These are phyloP conservation scores for Hypoxylon sp. DNA, from an alignment of 2,329 filamentous ascomycete genomes.

Conservation along the genomic window DNA sequence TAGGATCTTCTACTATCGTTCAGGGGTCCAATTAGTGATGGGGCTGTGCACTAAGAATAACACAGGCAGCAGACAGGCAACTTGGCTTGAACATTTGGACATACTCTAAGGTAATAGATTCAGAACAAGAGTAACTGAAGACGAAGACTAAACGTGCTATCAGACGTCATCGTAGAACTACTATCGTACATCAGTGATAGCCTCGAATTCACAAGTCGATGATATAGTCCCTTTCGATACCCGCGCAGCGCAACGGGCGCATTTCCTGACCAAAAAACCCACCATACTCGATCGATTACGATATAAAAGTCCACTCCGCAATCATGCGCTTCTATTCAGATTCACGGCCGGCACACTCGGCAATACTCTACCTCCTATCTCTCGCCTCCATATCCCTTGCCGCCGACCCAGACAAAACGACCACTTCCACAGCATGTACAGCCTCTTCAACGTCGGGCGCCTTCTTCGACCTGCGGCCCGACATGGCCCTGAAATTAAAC, in stretches of 20 bases:
- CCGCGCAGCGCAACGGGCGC: slow-evolving; percentile 39
- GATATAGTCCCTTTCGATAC: slow-evolving; percentile 13
- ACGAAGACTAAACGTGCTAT: background rate
- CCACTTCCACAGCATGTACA: slow-evolving; percentile 67
- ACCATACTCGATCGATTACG: slow-evolving; percentile 15
- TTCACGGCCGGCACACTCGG: slow-evolving; percentile 46
- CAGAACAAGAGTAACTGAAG: slow-evolving; percentile 18
- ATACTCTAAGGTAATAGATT: slow-evolving; percentile 7
- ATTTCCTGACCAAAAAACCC: slow-evolving; percentile 18
- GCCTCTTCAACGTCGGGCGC: slow-evolving; percentile 70
- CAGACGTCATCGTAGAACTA: slow-evolving; percentile 2
- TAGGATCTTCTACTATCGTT: slow-evolving; percentile 18
- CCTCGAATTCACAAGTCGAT: slow-evolving; percentile 24
- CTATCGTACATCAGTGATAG: slow-evolving; percentile 3
- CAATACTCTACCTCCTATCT: slow-evolving; percentile 57
- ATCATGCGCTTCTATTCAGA: slow-evolving; percentile 51
- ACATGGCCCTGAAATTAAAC: slow-evolving; percentile 63
- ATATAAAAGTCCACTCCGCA: slow-evolving; percentile 20
- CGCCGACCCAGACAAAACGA: slow-evolving; percentile 58
- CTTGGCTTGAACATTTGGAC: slow-evolving; percentile 39
- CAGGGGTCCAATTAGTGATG: slow-evolving; percentile 26
- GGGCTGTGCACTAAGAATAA: slow-evolving; percentile 43
- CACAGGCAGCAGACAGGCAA: slow-evolving; percentile 35
- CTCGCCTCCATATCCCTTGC: slow-evolving; percentile 53
- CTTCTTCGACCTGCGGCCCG: slow-evolving; percentile 72